Evolutionary conservation across 2,329 filamentous ascomycete species (phyloP).

Genomic region (Exophiala aquamarina): DNA sequence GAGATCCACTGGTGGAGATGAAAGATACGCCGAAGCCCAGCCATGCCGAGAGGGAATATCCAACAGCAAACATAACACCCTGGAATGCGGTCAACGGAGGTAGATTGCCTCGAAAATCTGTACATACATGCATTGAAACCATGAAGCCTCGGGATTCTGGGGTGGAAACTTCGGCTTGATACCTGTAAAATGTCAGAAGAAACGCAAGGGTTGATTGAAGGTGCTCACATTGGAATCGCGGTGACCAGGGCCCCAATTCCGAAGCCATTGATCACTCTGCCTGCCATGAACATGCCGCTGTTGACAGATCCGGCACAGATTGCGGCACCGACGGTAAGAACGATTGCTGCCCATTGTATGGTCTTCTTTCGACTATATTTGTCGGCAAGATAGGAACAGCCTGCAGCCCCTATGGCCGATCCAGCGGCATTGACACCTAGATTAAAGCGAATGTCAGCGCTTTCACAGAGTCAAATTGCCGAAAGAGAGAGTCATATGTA

Average conservation of each 20-base stretch:
- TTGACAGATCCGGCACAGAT: conserved; percentile 44
- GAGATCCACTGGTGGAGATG: conserved; percentile 19
- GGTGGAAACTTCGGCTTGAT: conserved; percentile 27
- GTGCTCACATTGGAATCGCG: conserved; percentile 32
- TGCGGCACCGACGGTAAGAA: conserved; percentile 32
- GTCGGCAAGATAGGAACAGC: conserved; percentile 42
- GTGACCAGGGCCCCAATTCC: conserved; percentile 21
- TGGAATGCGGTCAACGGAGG: conserved; percentile 36
- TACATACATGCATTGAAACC: conserved; percentile 31
- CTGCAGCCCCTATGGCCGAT: conserved; percentile 38
- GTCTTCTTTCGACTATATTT: conserved; percentile 38
- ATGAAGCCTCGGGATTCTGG: conserved; percentile 27
- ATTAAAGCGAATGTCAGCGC: background rate
- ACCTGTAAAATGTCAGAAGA: conserved; percentile 35
- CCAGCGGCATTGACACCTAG: conserved; percentile 42
- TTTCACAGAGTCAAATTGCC: background rate
- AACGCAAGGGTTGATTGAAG: no score
- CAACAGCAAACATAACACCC: conserved; percentile 27
- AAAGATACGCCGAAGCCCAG: conserved; percentile 27
- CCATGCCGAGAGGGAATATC: conserved; percentile 25
- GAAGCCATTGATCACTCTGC: conserved; percentile 19
- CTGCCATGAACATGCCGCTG: conserved; percentile 21
- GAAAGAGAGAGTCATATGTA: background rate
- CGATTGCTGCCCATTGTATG: conserved; percentile 37
- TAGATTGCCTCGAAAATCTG: conserved; percentile 42